Evolutionary conservation across 2,329 filamentous ascomycete genomes (phyloP), one percentile per base, ranked within the genome.

Genomic region (Lecanicillium sp.): DNA sequence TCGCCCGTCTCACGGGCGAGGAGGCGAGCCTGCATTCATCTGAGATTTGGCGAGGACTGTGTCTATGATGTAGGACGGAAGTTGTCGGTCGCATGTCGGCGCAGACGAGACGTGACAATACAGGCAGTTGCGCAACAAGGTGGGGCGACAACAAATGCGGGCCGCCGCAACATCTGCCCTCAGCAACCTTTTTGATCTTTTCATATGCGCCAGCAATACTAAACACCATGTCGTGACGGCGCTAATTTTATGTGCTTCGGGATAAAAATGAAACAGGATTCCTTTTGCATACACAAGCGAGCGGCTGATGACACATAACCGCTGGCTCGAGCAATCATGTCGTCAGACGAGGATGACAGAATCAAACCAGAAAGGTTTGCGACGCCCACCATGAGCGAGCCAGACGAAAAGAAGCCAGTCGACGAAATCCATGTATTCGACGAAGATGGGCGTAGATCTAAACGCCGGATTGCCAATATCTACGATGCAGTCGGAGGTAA

Each of bases 1-100:
- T 73, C 73, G 63, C 87, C 86, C 45, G 80, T 71, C 57, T 84
- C 80, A 64, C 87, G 81, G 58, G 85, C 79, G 60, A 92, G 71
- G 44, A 94, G 69, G 58, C 81, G 79, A 57, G 77, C 80, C 87
- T 90, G 69, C 78, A 83, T 81, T 59, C 62, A 66, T 66, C 47
- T 54, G 54, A 34, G 17, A 29, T 29, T 41, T 33, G 29, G 36
- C 32, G 13, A 30, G 14, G 27, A 32, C 32, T 22, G 32, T 29
- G 32, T 4, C 27, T 32, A 29, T 17, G 4, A 18, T 31, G 4
- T 19, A 30, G 11, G 29, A 30, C 6, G n/a, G n/a, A n/a, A 13
- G 8, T 8, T 13, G 29, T 30, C 11, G 6, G 22, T 25, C 22
- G 22, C 22, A 25, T n/a, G n/a, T n/a, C n/a, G n/a, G n/a, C n/a